Percentiles rank a stretch among this genome's conserved stretches.
These are phyloP conservation scores for Phytophthora crassamura DNA, from an alignment of 352 stramenopile genomes.

Conservation along the genomic window DNA sequence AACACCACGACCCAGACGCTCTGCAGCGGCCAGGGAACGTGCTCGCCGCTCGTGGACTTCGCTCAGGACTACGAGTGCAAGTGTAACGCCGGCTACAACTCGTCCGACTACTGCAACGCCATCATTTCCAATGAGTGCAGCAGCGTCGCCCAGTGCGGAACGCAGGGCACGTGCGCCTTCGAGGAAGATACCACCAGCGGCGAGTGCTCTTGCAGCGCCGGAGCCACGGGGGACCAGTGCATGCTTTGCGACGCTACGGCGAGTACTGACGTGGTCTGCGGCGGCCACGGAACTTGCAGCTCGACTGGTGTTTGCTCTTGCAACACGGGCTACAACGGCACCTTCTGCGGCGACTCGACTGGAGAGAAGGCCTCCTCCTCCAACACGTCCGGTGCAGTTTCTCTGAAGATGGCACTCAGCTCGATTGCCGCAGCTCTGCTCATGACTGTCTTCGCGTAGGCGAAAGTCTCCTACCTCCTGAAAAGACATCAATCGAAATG, in stretches of 20 bases:
- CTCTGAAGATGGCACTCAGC: slow-evolving; percentile 19
- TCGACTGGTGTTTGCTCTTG: slow-evolving; percentile 58
- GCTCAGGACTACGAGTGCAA: slow-evolving; percentile 76
- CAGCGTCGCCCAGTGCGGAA: slow-evolving; percentile 74
- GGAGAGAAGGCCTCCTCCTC: slow-evolving; percentile 20
- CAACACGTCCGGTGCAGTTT: slow-evolving; percentile 14
- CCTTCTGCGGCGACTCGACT: slow-evolving; percentile 54
- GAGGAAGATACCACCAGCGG: slow-evolving; percentile 35
- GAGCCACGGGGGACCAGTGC: slow-evolving; percentile 73
- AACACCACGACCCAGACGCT: slow-evolving; percentile 51
- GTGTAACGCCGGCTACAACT: slow-evolving; percentile 77
- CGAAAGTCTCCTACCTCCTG: neutral
- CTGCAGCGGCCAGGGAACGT: slow-evolving; percentile 79
- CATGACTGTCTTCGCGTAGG: slow-evolving; percentile 42
- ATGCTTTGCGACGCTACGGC: slow-evolving; percentile 54
- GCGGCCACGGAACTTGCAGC: slow-evolving; percentile 58
- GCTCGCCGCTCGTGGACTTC: slow-evolving; percentile 60
- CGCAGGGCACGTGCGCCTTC: slow-evolving; percentile 57
- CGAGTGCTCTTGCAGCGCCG: slow-evolving; percentile 54
- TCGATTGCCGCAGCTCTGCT: slow-evolving; percentile 23
- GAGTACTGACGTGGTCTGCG: slow-evolving; percentile 46
- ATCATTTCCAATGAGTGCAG: slow-evolving; percentile 75
- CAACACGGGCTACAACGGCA: slow-evolving; percentile 63
- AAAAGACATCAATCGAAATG: slow-evolving; percentile 18
- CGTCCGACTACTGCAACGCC: slow-evolving; percentile 56